A percentile compares a stretch with the other conserved stretches of the same genome.
phyloP scores from a whole-genome alignment of 2,329 filamentous ascomycete species.

The Penicillium paneum region DNA sequence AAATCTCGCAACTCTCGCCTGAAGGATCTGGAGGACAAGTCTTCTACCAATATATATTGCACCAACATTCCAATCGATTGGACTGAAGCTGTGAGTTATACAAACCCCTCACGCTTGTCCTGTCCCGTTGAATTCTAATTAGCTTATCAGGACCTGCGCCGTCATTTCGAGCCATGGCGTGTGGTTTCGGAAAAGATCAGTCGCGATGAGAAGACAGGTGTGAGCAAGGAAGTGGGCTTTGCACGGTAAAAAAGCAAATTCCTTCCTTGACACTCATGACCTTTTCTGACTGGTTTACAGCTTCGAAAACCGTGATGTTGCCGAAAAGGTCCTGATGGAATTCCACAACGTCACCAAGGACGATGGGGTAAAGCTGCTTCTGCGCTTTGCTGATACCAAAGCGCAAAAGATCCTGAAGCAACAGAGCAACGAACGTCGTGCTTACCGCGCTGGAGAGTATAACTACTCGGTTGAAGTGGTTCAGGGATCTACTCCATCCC shows the following conservation, averaged over 20 bases:
- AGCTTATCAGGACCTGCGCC: constrained; percentile 73
- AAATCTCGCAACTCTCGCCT: constrained; percentile 98
- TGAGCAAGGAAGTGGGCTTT: constrained; percentile 95
- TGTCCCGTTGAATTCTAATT: constrained; percentile 42
- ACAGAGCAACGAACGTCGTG: constrained; percentile 88
- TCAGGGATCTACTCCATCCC: constrained; percentile 44
- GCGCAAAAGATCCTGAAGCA: constrained; percentile 96
- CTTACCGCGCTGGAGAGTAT: constrained; percentile 95
- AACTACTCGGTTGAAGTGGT: constrained; percentile 56
- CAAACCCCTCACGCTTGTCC: not conserved
- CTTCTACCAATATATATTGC: constrained; percentile 94
- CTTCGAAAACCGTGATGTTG: constrained; percentile 84
- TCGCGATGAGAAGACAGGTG: constrained; percentile 77
- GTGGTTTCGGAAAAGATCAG: constrained; percentile 95
- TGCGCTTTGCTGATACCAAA: constrained; percentile 94
- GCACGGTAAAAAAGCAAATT: constrained; percentile 64
- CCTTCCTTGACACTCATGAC: constrained; percentile 2
- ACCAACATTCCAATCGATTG: constrained; percentile 91
- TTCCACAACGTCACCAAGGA: constrained; percentile 80
- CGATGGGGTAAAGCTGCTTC: constrained; percentile 80
- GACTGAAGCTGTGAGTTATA: constrained; percentile 73
- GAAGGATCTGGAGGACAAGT: constrained; percentile 87
- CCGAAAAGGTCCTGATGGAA: constrained; percentile 80
- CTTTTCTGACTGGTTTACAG: constrained; percentile 47
- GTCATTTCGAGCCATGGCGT: constrained; percentile 51